Percentiles rank a stretch among this genome's conserved stretches.
phyloP scores from a whole-genome alignment of 2,329 filamentous ascomycete genomes.

The Botryotinia narcissicola region DNA sequence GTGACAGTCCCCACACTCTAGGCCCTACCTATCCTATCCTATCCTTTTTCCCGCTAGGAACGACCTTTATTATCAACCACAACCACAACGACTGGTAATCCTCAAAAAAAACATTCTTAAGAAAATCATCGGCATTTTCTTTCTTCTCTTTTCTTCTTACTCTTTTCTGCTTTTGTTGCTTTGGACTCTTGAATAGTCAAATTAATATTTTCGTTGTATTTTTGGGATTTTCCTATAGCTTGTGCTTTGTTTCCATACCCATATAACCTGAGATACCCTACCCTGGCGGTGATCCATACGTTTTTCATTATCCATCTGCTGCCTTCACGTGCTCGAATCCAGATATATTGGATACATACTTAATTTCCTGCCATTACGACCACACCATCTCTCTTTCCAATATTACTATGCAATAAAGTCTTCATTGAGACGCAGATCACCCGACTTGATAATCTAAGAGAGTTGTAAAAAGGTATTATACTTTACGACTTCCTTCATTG shows the following conservation, averaged over 20 bases:
- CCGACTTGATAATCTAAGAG: not conserved
- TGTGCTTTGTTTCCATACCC: conserved; percentile 1
- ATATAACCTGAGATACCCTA: conserved; percentile 22
- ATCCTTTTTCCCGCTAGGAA: conserved; percentile 9
- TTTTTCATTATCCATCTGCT: conserved; percentile 24
- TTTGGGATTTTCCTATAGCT: conserved; percentile 25
- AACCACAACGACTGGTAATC: conserved; percentile 11
- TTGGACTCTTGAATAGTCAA: conserved; percentile 11
- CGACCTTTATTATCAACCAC: conserved; percentile 20
- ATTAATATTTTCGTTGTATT: conserved; percentile 16
- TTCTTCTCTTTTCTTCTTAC: conserved; percentile 18
- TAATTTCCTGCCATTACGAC: conserved; percentile 23
- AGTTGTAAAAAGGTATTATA: conserved; percentile 4
- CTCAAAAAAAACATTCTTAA: conserved; percentile 4
- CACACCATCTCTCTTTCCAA: conserved; percentile 15
- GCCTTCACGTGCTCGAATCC: conserved; percentile 29
- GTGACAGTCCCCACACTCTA: conserved; percentile 32
- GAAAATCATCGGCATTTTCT: conserved; percentile 8
- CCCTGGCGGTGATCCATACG: conserved; percentile 34
- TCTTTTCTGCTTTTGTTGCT: conserved; percentile 25
- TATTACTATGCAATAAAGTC: conserved; percentile 16
- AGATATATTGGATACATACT: conserved; percentile 31
- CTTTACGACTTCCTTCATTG: not conserved
- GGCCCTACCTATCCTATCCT: conserved; percentile 25
- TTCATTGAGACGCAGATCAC: conserved; percentile 22